These are phyloP conservation scores for Diaporthe eres DNA, from an alignment of 2,329 filamentous ascomycete species.

Conservation along the genomic window DNA sequence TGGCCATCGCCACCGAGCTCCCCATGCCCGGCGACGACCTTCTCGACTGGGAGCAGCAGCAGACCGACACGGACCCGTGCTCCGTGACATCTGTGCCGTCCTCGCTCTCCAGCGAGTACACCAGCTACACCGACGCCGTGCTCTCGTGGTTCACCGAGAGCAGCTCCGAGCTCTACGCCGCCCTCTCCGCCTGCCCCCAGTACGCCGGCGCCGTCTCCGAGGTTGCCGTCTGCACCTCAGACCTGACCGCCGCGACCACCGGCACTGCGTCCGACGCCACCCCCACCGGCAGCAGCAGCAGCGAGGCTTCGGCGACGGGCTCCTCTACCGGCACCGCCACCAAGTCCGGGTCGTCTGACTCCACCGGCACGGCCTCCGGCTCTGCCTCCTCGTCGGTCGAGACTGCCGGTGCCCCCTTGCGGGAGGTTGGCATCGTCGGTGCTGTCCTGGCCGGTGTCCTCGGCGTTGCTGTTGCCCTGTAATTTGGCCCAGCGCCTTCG, in stretches of 20 bases:
- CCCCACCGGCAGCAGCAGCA: slow-evolving; percentile 27
- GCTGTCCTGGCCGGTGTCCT: slow-evolving; percentile 39
- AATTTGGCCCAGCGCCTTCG: not conserved
- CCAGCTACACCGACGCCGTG: slow-evolving; percentile 44
- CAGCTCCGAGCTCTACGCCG: slow-evolving; percentile 44
- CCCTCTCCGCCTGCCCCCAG: slow-evolving; percentile 47
- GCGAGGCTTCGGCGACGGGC: slow-evolving; percentile 11
- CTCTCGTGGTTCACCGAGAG: slow-evolving; percentile 46
- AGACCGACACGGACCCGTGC: slow-evolving; percentile 47
- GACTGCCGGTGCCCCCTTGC: slow-evolving; percentile 34
- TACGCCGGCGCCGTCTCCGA: slow-evolving; percentile 41
- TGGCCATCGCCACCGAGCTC: slow-evolving; percentile 42
- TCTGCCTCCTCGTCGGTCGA: slow-evolving; percentile 20
- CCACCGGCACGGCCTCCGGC: slow-evolving; percentile 7
- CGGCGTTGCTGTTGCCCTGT: slow-evolving; percentile 37
- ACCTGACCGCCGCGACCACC: slow-evolving; percentile 10
- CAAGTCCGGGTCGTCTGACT: slow-evolving; percentile 22
- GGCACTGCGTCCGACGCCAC: not conserved
- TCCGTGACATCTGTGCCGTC: slow-evolving; percentile 43
- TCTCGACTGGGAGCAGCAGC: slow-evolving; percentile 42
- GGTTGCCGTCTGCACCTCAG: slow-evolving; percentile 15
- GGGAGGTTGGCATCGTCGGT: slow-evolving; percentile 34
- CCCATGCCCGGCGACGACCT: slow-evolving; percentile 47
- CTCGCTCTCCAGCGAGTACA: slow-evolving; percentile 43
- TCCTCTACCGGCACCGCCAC: slow-evolving; percentile 30